These are phyloP conservation scores for Amanita inopinata DNA, from an alignment of 768 basidiomycete genomes.

Conservation along the genomic window DNA sequence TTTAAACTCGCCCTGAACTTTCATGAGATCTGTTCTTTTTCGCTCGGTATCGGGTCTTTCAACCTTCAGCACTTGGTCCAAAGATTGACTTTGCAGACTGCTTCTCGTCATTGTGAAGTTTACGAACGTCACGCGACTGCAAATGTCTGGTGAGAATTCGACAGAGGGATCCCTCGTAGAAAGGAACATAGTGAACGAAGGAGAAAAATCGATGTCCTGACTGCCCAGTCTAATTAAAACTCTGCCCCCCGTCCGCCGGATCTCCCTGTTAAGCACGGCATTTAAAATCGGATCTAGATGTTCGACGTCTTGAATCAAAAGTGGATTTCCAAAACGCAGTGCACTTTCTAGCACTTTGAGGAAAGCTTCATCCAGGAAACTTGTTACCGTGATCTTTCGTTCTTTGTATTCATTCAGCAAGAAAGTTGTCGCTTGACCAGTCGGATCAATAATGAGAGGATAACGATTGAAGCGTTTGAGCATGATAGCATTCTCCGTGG, in stretches of 20 bases:
- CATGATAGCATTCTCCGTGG: slow-evolving; percentile 99
- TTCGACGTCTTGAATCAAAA: slow-evolving; percentile 97
- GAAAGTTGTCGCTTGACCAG: slow-evolving; percentile 94
- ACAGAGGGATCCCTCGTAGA: slow-evolving; percentile 95
- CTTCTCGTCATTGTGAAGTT: slow-evolving; percentile 99
- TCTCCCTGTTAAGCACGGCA: slow-evolving; percentile 93
- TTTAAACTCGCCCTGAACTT: slow-evolving; percentile 96
- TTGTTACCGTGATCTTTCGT: slow-evolving; percentile 95
- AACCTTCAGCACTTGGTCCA: slow-evolving; percentile 94
- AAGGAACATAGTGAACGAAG: slow-evolving; percentile 99
- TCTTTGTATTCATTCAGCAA: slow-evolving; percentile 91
- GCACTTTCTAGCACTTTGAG: slow-evolving; percentile 97
- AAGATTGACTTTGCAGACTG: slow-evolving; percentile 95
- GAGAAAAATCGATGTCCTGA: slow-evolving; percentile 99
- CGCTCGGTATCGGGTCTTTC: slow-evolving; percentile 95
- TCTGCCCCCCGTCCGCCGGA: slow-evolving; percentile 91
- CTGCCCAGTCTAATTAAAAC: slow-evolving; percentile 93
- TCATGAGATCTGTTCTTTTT: slow-evolving; percentile 94
- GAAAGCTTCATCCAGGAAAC: slow-evolving; percentile 98
- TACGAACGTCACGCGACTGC: slow-evolving; percentile 92
- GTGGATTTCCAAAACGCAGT: slow-evolving; percentile 95
- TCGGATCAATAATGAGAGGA: slow-evolving; percentile 95
- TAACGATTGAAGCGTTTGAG: slow-evolving; percentile 96
- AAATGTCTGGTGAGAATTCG: slow-evolving; percentile 97
- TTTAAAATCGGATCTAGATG: slow-evolving; percentile 96